Conservation (phyloP, 306 rosid genomes). For the Prosopis cineraria region DNA sequence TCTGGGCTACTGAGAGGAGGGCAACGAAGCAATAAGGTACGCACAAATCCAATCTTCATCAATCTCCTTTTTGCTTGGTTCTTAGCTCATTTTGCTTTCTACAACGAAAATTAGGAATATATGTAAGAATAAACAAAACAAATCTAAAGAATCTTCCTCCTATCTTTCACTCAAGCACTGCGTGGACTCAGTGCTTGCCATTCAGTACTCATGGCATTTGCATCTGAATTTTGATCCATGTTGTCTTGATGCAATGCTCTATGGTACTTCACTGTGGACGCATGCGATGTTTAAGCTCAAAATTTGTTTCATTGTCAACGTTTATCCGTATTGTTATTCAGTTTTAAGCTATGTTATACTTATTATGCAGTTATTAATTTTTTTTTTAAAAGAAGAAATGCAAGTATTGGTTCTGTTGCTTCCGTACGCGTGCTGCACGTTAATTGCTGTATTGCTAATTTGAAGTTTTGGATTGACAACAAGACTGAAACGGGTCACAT, state of each 20-base stretch:
- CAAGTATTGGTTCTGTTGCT: background rate
- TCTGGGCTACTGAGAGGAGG: background rate
- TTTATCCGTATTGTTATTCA: background rate
- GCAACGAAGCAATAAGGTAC: conserved; percentile 36
- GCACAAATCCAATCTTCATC: conserved; percentile 57
- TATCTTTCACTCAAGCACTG: conserved; percentile 8
- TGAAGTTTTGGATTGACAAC: background rate
- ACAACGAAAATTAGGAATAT: background rate
- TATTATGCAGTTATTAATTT: background rate
- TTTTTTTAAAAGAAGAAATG: background rate
- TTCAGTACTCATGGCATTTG: conserved; percentile 4
- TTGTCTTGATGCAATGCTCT: background rate
- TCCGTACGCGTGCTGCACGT: background rate
- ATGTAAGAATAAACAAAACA: background rate
- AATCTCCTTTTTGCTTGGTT: conserved; percentile 6
- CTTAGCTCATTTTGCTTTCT: background rate
- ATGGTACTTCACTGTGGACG: conserved; percentile 5
- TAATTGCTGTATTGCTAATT: background rate
- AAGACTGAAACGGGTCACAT: background rate
- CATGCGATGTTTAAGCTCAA: background rate
- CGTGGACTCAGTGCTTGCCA: background rate
- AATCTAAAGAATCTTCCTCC: background rate
- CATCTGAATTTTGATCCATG: conserved; percentile 1
- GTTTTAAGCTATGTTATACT: background rate
- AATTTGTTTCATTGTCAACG: background rate